A percentile compares a stretch with the other conserved stretches of the same genome.
phyloP scores from a whole-genome alignment of 441 rosid species.

The Pelargonium australe region DNA sequence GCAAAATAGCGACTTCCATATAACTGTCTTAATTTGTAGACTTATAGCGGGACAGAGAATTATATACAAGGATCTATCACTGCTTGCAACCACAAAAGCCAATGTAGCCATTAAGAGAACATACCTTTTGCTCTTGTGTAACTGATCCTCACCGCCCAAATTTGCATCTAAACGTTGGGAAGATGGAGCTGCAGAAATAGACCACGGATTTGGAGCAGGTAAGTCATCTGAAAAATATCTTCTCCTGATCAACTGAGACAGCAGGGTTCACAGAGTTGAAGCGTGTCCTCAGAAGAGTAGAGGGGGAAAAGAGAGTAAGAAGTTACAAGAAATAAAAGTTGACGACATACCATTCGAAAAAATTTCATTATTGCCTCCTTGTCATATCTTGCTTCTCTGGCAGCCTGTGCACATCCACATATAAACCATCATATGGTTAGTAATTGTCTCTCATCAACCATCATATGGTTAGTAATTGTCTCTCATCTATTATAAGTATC shows the following conservation, averaged over 20 bases:
- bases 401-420: constrained; percentile 49
- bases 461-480: neutral
- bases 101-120: neutral
- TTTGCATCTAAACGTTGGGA: constrained; percentile 66
- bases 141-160: constrained; percentile 56
- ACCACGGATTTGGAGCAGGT: constrained; percentile 68
- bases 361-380: constrained; percentile 84
- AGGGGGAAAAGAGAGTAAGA: constrained; percentile 1
- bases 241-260: constrained; percentile 77
- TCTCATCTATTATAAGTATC: neutral
- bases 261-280: constrained; percentile 13
- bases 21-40: neutral
- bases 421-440: constrained; percentile 1
- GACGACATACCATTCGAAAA: constrained; percentile 57
- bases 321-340: neutral
- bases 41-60: neutral
- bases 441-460: neutral
- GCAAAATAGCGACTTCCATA: neutral
- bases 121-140: constrained; percentile 60
- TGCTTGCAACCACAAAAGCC: constrained; percentile 1
- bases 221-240: constrained; percentile 83
- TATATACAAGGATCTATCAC: neutral
- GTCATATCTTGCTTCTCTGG: constrained; percentile 91
- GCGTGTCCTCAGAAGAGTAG: constrained; percentile 10
- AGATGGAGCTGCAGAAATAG: constrained; percentile 51